A percentile compares a stretch with the other conserved stretches of the same genome.
These are phyloP conservation scores for Lactuca sativa DNA, from an alignment of 129 eudicot species.

Conservation along the genomic window DNA sequence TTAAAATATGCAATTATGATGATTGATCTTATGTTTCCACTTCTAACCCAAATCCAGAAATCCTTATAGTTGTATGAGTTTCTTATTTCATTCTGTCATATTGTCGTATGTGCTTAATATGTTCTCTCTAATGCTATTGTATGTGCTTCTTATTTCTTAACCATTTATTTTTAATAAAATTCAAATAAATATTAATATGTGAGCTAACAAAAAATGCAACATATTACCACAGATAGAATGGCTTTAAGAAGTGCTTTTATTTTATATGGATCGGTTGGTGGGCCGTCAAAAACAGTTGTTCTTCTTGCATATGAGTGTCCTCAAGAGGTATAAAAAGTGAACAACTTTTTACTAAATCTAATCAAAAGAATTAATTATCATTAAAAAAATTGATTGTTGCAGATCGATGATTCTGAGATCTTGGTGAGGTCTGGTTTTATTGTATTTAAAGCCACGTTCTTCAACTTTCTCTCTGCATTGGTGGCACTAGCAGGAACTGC, in stretches of 20 bases:
- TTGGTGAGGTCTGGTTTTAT: slow-evolving; percentile 96
- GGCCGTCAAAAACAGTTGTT: slow-evolving; percentile 93
- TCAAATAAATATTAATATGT: neutral
- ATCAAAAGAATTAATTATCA: too few species aligned
- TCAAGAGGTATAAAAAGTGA: slow-evolving; percentile 65
- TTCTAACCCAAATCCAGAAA: too few species aligned
- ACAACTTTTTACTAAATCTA: neutral
- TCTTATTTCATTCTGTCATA: too few species aligned
- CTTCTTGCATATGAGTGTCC: slow-evolving; percentile 98
- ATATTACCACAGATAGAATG: slow-evolving; percentile 96
- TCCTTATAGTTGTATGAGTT: too few species aligned
- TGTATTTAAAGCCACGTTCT: slow-evolving; percentile 79
- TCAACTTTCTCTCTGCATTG: slow-evolving; percentile 93
- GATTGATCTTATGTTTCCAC: too few species aligned
- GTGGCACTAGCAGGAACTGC: slow-evolving; percentile 93
- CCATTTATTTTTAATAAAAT: neutral
- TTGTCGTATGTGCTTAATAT: slow-evolving; percentile 45
- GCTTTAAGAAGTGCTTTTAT: slow-evolving; percentile 98
- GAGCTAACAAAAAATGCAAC: slow-evolving; percentile 47
- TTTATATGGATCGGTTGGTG: slow-evolving; percentile 92
- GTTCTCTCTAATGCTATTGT: slow-evolving; percentile 88
- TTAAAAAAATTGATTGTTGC: slow-evolving; percentile 20
- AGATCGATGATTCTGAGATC: slow-evolving; percentile 96
- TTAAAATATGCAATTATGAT: too few species aligned
- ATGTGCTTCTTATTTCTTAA: slow-evolving; percentile 20